Conservation (phyloP, 192 early-diverging fungal genomes). For the Coemansia brasiliensis region DNA sequence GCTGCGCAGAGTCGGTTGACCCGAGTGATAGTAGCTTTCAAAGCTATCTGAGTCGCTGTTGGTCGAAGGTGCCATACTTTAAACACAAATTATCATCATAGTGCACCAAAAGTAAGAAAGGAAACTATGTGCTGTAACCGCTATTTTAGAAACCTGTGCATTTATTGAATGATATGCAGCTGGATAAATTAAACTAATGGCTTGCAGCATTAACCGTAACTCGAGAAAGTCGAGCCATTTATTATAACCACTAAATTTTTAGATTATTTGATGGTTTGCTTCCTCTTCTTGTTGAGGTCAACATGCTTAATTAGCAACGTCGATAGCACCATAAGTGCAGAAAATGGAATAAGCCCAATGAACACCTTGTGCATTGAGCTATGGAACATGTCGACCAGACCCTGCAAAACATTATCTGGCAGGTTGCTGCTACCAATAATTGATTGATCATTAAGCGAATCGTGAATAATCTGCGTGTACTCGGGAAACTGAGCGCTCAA, state of each 20-base stretch:
- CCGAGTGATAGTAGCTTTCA: conserved; percentile 5
- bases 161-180: no score
- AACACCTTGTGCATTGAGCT: conserved; percentile 57
- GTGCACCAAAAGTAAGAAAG: no score
- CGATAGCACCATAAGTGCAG: conserved; percentile 45
- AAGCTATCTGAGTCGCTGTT: conserved; percentile 2
- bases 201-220: background rate
- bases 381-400: conserved; percentile 59
- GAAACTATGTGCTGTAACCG: no score
- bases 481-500: conserved; percentile 36
- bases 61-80: no score
- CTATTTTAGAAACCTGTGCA: no score
- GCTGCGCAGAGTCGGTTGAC: conserved; percentile 6
- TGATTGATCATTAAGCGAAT: conserved; percentile 54
- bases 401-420: conserved; percentile 32
- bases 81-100: no score
- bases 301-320: conserved; percentile 44
- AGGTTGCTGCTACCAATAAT: conserved; percentile 32
- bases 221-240: background rate
- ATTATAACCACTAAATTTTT: background rate
- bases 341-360: conserved; percentile 58
- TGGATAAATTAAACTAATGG: background rate
- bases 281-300: conserved; percentile 21
- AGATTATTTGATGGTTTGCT: conserved; percentile 41
- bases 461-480: conserved; percentile 48